Base-by-base conservation (phyloP, 2,329 filamentous ascomycete species). In the Sclerotinia spermophila region DNA sequence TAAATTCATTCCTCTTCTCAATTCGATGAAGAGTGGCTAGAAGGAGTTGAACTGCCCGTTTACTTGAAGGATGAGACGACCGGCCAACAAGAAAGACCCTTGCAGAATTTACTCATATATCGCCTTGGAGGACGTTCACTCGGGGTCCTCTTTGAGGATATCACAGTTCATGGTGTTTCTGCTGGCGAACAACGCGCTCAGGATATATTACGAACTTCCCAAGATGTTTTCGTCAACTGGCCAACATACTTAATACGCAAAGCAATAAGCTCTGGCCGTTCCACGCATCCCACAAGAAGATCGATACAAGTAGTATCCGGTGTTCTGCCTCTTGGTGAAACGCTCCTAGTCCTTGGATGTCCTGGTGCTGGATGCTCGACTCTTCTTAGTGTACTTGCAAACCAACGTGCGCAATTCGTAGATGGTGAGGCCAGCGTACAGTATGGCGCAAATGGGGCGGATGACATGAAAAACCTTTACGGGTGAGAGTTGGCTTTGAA, bases 361-460 rank as follows among this genome's bases (percentile, higher is more conserved):
- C 90, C 90, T 0, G 90, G 90, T 0, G 84, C 88, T 5, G 90
- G 90, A 40, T 93, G 91, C 78, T 91, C 90, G 0, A 90, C 90
- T 0, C 83, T 93, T n/a, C 83, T 93, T 62, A 93, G 91, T 75
- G 83, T 91, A 74, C 82, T 93, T 6, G 84, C 89, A 65, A 93
- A 92, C 76, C 84, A 86, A 70, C 82, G 89, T 44, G 80, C 80
- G 5, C 89, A 89, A 4, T 92, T 86, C 73, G 82, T 84, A 58
- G 82, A 82, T 2, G 84, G 92, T 4, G 78, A 83, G 0, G 89
- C 89, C 0, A 84, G 89, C 45, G 84, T 91, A 5, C 80, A 82
- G 35, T 90, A 86, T 74, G 89, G 85, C 0, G 79, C 80, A 0
- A 79, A 86, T 68, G 75, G 78, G 5, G 72, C 79, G 1, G 77